These are phyloP conservation scores for Emergomyces pasteurianus DNA, from an alignment of 2,329 filamentous ascomycete genomes.

Conservation along the genomic window DNA sequence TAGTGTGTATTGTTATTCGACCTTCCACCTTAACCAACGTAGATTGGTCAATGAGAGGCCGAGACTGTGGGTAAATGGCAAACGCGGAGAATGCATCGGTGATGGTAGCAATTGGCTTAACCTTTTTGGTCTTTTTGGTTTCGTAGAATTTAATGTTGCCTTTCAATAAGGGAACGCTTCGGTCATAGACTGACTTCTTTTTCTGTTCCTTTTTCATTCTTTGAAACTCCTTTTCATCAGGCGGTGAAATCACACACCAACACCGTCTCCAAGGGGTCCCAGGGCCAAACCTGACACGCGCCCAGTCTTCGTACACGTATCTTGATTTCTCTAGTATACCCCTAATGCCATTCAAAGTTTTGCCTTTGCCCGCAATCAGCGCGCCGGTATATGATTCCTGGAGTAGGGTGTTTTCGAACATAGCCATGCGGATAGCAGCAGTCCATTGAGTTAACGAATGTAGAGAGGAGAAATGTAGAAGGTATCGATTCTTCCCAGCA, in stretches of 20 bases:
- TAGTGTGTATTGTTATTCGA: slow-evolving; percentile 72
- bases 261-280: slow-evolving; percentile 93
- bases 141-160: slow-evolving; percentile 95
- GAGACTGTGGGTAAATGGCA: slow-evolving; percentile 89
- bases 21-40: slow-evolving; percentile 92
- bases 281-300: slow-evolving; percentile 84
- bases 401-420: slow-evolving; percentile 85
- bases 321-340: slow-evolving; percentile 72
- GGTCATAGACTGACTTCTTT: slow-evolving; percentile 76
- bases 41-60: slow-evolving; percentile 85
- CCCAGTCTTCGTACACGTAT: slow-evolving; percentile 80
- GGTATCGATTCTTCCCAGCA: slow-evolving; percentile 85
- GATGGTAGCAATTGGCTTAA: slow-evolving; percentile 78
- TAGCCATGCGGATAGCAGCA: slow-evolving; percentile 79
- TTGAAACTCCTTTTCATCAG: slow-evolving; percentile 82
- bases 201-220: slow-evolving; percentile 72
- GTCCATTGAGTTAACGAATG: slow-evolving; percentile 95
- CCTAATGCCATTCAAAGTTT: slow-evolving; percentile 76
- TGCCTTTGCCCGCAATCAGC: slow-evolving; percentile 88
- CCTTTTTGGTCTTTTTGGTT: slow-evolving; percentile 85
- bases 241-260: slow-evolving; percentile 89
- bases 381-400: slow-evolving; percentile 97
- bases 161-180: slow-evolving; percentile 57
- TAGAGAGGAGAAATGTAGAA: slow-evolving; percentile 91
- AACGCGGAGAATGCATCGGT: slow-evolving; percentile 85